Percentiles rank a stretch among this genome's conserved stretches.
phyloP scores from a whole-genome alignment of 495 filamentous ascomycete species.

The Neurospora terricola region DNA sequence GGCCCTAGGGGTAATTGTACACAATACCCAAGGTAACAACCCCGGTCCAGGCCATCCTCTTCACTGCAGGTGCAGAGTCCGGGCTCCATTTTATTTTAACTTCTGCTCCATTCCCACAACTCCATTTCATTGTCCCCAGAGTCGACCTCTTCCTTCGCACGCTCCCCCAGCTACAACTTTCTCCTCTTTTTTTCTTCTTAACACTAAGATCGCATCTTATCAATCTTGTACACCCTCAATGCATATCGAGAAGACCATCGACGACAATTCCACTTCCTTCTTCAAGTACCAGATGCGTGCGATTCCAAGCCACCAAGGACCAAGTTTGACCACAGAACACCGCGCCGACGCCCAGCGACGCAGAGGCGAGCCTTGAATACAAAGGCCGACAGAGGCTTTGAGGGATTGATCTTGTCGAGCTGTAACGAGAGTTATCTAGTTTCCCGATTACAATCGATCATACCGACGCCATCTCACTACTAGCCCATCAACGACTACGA shows the following conservation, averaged over 20 bases:
- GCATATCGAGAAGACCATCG: slow-evolving; percentile 32
- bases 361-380: slow-evolving; percentile 37
- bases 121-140: not conserved
- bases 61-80: not conserved
- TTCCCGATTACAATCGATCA: not conserved
- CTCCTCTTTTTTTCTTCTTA: slow-evolving; percentile 8
- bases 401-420: not conserved
- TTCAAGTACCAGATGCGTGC: slow-evolving; percentile 40
- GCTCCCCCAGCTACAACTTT: slow-evolving; percentile 6
- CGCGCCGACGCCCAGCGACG: slow-evolving; percentile 41
- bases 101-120: not conserved
- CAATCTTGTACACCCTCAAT: slow-evolving; percentile 24
- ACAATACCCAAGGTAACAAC: not conserved
- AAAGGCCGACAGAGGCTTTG: slow-evolving; percentile 8
- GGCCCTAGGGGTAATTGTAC: not conserved
- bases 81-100: not conserved
- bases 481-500: not conserved
- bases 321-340: slow-evolving; percentile 28
- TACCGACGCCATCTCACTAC: not conserved
- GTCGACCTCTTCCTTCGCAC: not conserved
- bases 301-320: slow-evolving; percentile 29
- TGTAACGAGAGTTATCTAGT: not conserved
- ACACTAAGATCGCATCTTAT: not conserved
- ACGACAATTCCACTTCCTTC: slow-evolving; percentile 32
- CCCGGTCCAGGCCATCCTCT: not conserved